Base-by-base conservation (phyloP, 495 filamentous ascomycete species). In the Rostrohypoxylon terebratum region DNA sequence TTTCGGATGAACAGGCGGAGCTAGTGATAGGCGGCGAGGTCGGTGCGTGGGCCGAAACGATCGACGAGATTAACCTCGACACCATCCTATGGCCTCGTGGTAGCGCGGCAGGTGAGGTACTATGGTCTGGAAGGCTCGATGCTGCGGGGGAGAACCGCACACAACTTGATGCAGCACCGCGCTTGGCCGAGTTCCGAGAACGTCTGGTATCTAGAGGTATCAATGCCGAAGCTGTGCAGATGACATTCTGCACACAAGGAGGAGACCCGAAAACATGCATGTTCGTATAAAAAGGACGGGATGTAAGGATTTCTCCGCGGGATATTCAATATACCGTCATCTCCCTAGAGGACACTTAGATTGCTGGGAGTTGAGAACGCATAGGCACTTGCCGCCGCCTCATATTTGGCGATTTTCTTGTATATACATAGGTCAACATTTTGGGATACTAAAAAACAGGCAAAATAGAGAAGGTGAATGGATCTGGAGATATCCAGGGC, bases 21-120 rank as follows among this genome's bases (percentile, higher is more conserved):
- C 83, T 93, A 5, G 90, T 96, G 4, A 74, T 94, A 3, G 93
- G 93, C 25, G 93, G 92, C 9, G 93, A 95, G 75, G 87, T 90
- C 16, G 89, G 90, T 67, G 87, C 92, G 25, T 96, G 93, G 93
- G 86, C 83, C 70, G 93, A 96, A 81, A 88, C 91, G 63, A 93
- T 90, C 28, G 93, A 96, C 74, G 76, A 87, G 0, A 80, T 86
- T 28, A 93, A 87, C 69, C 71, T 94, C 3, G 92, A 94, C 78
- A 74, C 78, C 57, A 88, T 91, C 80, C 77, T 93, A 0, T 96
- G 93, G 93, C 93, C 93, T n/a, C 83, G 92, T 9, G 86, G 86
- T 1, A 84, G 82, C 62, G 92, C 90, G 6, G 91, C 89, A 0
- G 92, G 83, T 44, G 92, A 94, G 79, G 89, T 93, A 8, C 82